phyloP scores from a whole-genome alignment of 2,329 filamentous ascomycete species.

The Xylariaceae sp. region DNA sequence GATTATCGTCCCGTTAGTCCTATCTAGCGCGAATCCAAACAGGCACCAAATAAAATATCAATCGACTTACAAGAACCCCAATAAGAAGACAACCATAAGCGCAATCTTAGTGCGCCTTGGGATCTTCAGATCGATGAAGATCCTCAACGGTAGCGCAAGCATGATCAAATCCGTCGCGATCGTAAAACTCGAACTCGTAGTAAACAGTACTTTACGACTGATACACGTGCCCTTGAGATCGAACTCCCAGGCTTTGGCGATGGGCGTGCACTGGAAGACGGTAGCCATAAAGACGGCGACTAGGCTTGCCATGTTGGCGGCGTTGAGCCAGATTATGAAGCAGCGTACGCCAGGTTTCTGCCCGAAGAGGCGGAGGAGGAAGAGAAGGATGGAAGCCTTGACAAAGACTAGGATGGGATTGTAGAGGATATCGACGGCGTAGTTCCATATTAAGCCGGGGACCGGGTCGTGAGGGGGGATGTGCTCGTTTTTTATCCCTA shows the following conservation, averaged over 20 bases:
- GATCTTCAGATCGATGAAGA: slow-evolving; percentile 40
- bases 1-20: neutral
- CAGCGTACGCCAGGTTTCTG: slow-evolving; percentile 33
- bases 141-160: slow-evolving; percentile 37
- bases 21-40: too few relatives aligned
- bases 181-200: slow-evolving; percentile 34
- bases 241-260: slow-evolving; percentile 32
- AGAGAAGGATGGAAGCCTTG: slow-evolving; percentile 43
- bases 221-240: slow-evolving; percentile 30
- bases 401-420: slow-evolving; percentile 44
- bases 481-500: slow-evolving; percentile 18
- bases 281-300: slow-evolving; percentile 29
- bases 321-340: slow-evolving; percentile 30
- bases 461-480: slow-evolving; percentile 21
- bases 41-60: too few relatives aligned
- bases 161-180: slow-evolving; percentile 41
- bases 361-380: slow-evolving; percentile 40
- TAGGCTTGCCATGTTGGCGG: slow-evolving; percentile 30
- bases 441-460: slow-evolving; percentile 31
- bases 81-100: slow-evolving; percentile 37
- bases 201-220: slow-evolving; percentile 29
- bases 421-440: slow-evolving; percentile 39
- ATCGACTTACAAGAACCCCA: slow-evolving; percentile 31
- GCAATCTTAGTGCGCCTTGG: slow-evolving; percentile 35
- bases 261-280: slow-evolving; percentile 39